A percentile compares a stretch with the other conserved stretches of the same genome.
Evolutionary conservation across 768 basidiomycete species (phyloP).

Genomic region (Nidula microcarpa): DNA sequence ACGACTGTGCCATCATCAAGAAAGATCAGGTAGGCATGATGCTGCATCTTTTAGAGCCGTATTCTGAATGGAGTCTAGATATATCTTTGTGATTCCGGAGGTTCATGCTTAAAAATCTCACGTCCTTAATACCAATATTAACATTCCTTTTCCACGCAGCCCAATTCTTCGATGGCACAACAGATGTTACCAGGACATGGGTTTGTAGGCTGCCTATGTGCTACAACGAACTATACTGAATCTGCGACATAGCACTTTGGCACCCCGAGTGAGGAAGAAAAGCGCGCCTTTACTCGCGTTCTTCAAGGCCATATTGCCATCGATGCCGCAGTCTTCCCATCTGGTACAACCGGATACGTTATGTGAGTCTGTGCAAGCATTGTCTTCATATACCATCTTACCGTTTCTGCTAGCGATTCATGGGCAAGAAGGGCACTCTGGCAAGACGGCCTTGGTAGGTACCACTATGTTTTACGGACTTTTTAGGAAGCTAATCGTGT

Average conservation of each 20-base stretch:
- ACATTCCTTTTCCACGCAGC: constrained; percentile 28
- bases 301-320: constrained; percentile 90
- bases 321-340: constrained; percentile 81
- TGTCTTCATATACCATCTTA: not conserved
- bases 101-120: constrained; percentile 21
- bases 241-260: constrained; percentile 74
- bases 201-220: constrained; percentile 30
- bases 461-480: constrained; percentile 8
- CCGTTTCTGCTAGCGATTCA: constrained; percentile 56
- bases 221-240: no score
- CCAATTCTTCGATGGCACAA: constrained; percentile 92
- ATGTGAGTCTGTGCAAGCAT: constrained; percentile 15
- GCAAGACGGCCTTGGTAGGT: constrained; percentile 81
- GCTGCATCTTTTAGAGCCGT: not conserved
- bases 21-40: constrained; percentile 57
- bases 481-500: not conserved
- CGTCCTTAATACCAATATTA: not conserved
- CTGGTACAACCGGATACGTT: constrained; percentile 65
- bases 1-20: constrained; percentile 69
- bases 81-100: constrained; percentile 77
- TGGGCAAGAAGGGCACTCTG: constrained; percentile 79
- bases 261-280: constrained; percentile 76
- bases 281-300: constrained; percentile 87
- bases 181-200: constrained; percentile 90
- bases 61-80: constrained; percentile 21